Percentiles rank a stretch among this genome's conserved stretches.
phyloP scores from a whole-genome alignment of 257 asterid species.

The Agastache rugosa region DNA sequence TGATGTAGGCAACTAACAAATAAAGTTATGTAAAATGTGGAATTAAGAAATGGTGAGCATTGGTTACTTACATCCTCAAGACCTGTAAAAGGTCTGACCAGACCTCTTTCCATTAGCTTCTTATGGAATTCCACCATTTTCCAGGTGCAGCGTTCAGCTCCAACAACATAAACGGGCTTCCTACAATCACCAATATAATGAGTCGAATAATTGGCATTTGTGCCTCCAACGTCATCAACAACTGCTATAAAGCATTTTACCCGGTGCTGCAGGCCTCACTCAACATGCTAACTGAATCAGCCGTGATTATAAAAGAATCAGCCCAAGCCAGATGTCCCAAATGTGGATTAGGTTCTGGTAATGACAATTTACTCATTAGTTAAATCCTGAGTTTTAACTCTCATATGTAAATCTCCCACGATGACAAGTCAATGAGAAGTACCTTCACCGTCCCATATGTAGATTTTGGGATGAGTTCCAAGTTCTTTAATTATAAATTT shows the following conservation, averaged over 20 bases:
- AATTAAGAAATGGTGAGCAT: background rate
- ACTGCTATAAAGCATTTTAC: conserved; percentile 49
- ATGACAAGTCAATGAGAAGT: conserved; percentile 28
- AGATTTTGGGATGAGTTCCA: conserved; percentile 73
- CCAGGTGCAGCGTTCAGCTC: conserved; percentile 91
- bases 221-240: conserved; percentile 30
- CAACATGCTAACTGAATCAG: conserved; percentile 95
- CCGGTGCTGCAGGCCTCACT: conserved; percentile 99
- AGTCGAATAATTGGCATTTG: conserved; percentile 28
- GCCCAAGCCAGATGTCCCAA: conserved; percentile 99
- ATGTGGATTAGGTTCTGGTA: conserved; percentile 91
- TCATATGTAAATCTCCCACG: conserved; percentile 7
- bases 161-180: conserved; percentile 94
- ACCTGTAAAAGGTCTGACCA: conserved; percentile 95
- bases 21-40: background rate
- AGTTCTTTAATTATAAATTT: conserved; percentile 71
- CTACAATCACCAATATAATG: conserved; percentile 48
- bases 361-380: conserved; percentile 35
- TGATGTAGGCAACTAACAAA: background rate
- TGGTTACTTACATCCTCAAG: conserved; percentile 88
- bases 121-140: conserved; percentile 85
- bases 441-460: conserved; percentile 98
- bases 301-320: conserved; percentile 83
- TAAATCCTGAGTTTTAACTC: conserved; percentile 32
- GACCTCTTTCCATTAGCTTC: conserved; percentile 76